A percentile compares a stretch with the other conserved stretches of the same genome.
These are phyloP conservation scores for Cladosporium halotolerans DNA, from an alignment of 2,329 filamentous ascomycete species.

Conservation along the genomic window DNA sequence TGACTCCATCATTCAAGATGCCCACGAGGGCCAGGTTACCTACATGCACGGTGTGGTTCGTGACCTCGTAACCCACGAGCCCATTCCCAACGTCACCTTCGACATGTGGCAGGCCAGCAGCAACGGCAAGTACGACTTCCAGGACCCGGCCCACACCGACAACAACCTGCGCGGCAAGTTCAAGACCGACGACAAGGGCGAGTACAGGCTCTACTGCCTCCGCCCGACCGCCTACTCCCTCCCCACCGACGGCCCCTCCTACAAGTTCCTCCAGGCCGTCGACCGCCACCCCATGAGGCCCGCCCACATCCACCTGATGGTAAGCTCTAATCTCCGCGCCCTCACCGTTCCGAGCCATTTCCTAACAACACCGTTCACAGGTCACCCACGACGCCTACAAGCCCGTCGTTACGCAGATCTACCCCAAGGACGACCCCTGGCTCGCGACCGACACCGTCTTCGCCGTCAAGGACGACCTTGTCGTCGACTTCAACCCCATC, in stretches of 20 bases:
- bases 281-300: conserved; percentile 56
- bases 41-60: conserved; percentile 64
- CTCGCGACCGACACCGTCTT: conserved; percentile 55
- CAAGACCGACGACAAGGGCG: conserved; percentile 61
- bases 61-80: conserved; percentile 58
- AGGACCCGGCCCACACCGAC: conserved; percentile 63
- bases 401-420: conserved; percentile 53
- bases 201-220: conserved; percentile 69
- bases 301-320: conserved; percentile 56
- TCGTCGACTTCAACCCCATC: conserved; percentile 52
- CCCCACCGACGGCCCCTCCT: conserved; percentile 56
- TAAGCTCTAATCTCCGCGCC: conserved; percentile 17
- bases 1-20: conserved; percentile 59
- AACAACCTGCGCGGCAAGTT: conserved; percentile 77
- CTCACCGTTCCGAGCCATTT: background rate
- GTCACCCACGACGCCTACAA: conserved; percentile 49
- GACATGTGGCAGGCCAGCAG: conserved; percentile 73
- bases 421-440: conserved; percentile 53
- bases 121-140: conserved; percentile 66
- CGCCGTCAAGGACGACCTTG: conserved; percentile 55
- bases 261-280: conserved; percentile 46
- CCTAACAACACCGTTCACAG: conserved; percentile 7
- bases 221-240: conserved; percentile 68
- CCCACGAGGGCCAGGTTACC: conserved; percentile 53
- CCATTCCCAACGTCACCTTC: conserved; percentile 62